A percentile compares a stretch with the other conserved stretches of the same genome.
Conservation (phyloP, 2,329 filamentous ascomycete species). For the Helotiales sp. region DNA sequence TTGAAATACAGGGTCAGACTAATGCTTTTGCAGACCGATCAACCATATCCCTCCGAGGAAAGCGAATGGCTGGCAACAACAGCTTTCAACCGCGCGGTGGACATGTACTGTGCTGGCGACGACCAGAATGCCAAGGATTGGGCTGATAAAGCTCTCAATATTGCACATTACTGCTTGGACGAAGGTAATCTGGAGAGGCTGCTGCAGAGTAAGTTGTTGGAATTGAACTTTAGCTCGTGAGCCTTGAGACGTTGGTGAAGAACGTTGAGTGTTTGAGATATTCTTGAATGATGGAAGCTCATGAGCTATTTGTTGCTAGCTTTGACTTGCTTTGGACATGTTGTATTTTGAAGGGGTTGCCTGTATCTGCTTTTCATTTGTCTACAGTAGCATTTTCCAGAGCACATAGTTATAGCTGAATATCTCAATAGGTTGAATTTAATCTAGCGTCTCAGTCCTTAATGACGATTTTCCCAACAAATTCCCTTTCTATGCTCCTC, state of each 20-base stretch:
- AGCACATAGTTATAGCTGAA: background rate
- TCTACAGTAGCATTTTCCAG: background rate
- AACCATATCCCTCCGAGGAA: conserved; percentile 67
- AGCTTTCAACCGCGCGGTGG: conserved; percentile 72
- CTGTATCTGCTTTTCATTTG: background rate
- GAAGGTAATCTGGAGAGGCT: conserved; percentile 37
- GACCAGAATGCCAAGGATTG: conserved; percentile 56
- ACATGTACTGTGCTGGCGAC: conserved; percentile 63
- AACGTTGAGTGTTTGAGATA: background rate
- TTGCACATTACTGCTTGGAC: conserved; percentile 41
- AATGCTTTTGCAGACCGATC: conserved; percentile 44
- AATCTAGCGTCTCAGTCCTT: conserved; percentile 1
- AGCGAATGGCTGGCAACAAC: conserved; percentile 77
- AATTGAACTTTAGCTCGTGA: conserved; percentile 34
- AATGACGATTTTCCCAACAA: conserved; percentile 17
- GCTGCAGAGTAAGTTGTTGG: conserved; percentile 38
- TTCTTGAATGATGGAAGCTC: background rate
- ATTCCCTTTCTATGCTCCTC: conserved; percentile 4
- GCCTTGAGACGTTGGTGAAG: background rate
- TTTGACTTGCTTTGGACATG: background rate
- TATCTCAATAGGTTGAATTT: background rate
- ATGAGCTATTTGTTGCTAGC: background rate
- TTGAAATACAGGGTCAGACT: background rate
- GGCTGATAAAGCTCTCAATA: conserved; percentile 43
- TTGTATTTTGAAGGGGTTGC: background rate